Base-by-base conservation (phyloP, 78 protist species). In the Dictyostelium purpureum region DNA sequence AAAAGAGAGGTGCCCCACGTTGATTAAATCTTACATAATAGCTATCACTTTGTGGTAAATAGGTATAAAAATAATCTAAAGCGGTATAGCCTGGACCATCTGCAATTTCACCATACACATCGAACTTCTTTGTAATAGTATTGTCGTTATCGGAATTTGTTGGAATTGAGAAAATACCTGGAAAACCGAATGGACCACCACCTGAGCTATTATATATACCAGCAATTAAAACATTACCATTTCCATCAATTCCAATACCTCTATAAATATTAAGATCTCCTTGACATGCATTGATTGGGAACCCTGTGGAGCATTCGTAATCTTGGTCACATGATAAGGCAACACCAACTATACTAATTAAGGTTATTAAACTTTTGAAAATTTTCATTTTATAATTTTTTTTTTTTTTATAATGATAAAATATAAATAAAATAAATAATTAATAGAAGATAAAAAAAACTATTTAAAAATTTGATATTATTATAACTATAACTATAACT, bases 131-230 rank as follows among this genome's bases (percentile, higher is more conserved):
- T 9, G 52, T 67, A 37, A 67, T 37, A 10, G 10, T 2, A 63
- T 33, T 24, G 6, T 49, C 75, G 19, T 38, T 38, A 38, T 19
- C 24, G 31, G 75, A 37, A 49, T 49, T 49, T 49, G 54, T 49
- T 33, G 75, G 49, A 2, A 67, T 38, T 67, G 75, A 67, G 38
- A 18, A 37, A 6, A 67, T 40, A 0, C 7, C 1, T 38, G 75
- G 75, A 26, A 38, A 67, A 6, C 75, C 75, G 14, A 21, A 67
- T 67, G 26, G 42, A 38, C 54, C 43, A 21, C 2, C 16, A 37
- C 24, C n/a, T 6, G 42, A 26, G 38, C 49, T 67, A 67, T 67
- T 67, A 67, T 67, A 67, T 67, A 37, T 67, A 38, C 75, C 75
- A 67, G 26, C 19, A 5, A 67, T 19, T 2, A 38, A 35, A 12